phyloP scores from a whole-genome alignment of 352 stramenopile species.

The Globisporangium mamillatum region DNA sequence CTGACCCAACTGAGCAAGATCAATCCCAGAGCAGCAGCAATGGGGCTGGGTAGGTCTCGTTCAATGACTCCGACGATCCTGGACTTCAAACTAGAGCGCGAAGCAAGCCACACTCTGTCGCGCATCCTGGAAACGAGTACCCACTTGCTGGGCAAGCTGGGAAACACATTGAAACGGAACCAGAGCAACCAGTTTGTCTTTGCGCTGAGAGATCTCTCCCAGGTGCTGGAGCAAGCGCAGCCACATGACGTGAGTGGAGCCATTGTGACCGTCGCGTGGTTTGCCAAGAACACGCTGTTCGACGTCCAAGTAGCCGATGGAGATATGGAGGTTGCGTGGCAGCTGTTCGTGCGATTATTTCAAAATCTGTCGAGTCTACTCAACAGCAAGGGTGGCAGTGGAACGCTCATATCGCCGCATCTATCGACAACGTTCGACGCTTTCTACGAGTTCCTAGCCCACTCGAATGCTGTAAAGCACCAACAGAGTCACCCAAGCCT shows the following conservation, averaged over 20 bases:
- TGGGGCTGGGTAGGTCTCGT: conserved; percentile 13
- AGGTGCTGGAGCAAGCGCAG: conserved; percentile 19
- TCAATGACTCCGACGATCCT: neutral
- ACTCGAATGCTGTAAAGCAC: conserved; percentile 43
- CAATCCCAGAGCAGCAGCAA: conserved; percentile 16
- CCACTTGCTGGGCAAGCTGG: conserved; percentile 41
- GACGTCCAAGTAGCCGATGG: conserved; percentile 43
- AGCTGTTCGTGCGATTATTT: conserved; percentile 32
- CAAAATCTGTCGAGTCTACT: conserved; percentile 13
- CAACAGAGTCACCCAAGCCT: neutral
- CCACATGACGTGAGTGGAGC: conserved; percentile 11
- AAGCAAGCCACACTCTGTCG: neutral
- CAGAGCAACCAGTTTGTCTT: conserved; percentile 55
- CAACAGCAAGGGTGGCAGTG: neutral
- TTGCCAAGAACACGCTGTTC: conserved; percentile 33
- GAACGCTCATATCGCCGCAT: conserved; percentile 20
- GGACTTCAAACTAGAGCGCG: neutral
- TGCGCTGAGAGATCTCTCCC: conserved; percentile 44
- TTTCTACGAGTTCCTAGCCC: conserved; percentile 40
- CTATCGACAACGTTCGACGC: conserved; percentile 37
- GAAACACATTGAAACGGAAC: conserved; percentile 44
- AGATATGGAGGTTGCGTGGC: conserved; percentile 44
- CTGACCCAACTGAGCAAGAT: conserved; percentile 41
- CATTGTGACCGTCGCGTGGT: conserved; percentile 30
- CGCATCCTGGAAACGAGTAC: conserved; percentile 34